Evolutionary conservation across 441 rosid species (phyloP), one percentile per base, ranked within the genome.

Genomic region (Eutrema salsugineum): DNA sequence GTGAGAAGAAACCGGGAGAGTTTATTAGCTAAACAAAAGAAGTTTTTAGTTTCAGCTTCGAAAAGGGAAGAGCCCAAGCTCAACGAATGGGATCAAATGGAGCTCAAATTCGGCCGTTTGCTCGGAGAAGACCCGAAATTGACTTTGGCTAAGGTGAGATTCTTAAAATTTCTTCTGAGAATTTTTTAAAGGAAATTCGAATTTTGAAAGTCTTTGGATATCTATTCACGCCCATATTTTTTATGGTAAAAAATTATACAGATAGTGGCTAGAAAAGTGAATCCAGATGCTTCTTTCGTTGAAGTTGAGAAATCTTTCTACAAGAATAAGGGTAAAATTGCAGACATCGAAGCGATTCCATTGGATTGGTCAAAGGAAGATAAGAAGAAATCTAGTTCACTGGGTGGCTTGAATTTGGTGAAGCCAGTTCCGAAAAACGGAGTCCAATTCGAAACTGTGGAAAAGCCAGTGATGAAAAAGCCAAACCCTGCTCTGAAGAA

Each of bases 71-170:
- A 87, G 44, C 86, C 84, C 4, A 80, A 83, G 73, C 77, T 90
- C 57, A 85, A 81, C 74, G 82, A 84, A 63, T 83, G 87, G 87
- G 99, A 94, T 81, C 88, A 78, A 80, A 90, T 92, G 99, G 97
- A 90, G 88, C 88, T 92, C 80, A 86, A 90, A 71, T 89, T 92
- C 55, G 99, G 97, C 39, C 87, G 83, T 35, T 71, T 88, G 81
- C 81, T 92, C 2, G 97, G 96, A 0, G 97, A 94, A 83, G 97
- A 94, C 81, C 98, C 99, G 42, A 88, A 90, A 79, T 82, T 92
- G 76, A 92, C 97, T 55, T 77, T 90, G 76, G 94, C 98, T 51
- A 94, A 94, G 98, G 98, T 90, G 22, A 62, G 51, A 33, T 19
- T 40, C 47, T 24, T 20, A 47, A 15, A 4, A 60, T 38, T 43